Base-by-base conservation (phyloP, 2,329 filamentous ascomycete species). In the Chaetomium sp. region DNA sequence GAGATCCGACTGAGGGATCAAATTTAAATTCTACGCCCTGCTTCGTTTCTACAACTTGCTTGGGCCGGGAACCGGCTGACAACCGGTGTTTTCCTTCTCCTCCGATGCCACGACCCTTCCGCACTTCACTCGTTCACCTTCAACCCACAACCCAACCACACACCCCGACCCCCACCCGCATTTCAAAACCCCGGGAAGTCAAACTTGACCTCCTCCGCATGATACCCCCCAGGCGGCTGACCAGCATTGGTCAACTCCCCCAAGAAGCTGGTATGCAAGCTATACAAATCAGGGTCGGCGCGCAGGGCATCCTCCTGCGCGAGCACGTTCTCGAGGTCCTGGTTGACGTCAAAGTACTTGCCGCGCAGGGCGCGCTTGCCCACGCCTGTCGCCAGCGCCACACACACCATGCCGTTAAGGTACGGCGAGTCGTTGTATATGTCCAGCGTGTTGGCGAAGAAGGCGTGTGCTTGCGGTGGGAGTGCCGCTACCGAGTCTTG, bases 381-480 rank as follows among this genome's bases (percentile, higher is more conserved):
- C 1, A 74, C 7, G 0, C 72, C 74, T 21, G 69, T 71, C 2
- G 74, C 74, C 38, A 75, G 65, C 38, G 74, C 74, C 2, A 75
- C 73, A 51, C 73, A 75, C 10, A 70, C 63, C 74, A 75, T 75
- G 31, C 73, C 73, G 67, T 74, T 73, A n/a, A 75, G 70, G 63
- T 75, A 70, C 0, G 72, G 72, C 23, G 74, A 74, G 60, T 75
- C 74, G 61, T 72, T 72, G 68, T 75, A 75, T 13, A 68, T 60
- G 55, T 74, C 69, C 4, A 74, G 68, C 38, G 67, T 60, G 35
- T 68, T 66, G 29, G 66, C 33, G 53, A 71, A 72, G 25, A 58
- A 54, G 12, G 55, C 45, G 1, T 57, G 63, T 1, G 65, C 68
- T n/a, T 65, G 35, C 0, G 51, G 51, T 3, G 73, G 73, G 1